Base-by-base conservation (phyloP, 2,329 filamentous ascomycete genomes). In the Neofusicoccum sp. region DNA sequence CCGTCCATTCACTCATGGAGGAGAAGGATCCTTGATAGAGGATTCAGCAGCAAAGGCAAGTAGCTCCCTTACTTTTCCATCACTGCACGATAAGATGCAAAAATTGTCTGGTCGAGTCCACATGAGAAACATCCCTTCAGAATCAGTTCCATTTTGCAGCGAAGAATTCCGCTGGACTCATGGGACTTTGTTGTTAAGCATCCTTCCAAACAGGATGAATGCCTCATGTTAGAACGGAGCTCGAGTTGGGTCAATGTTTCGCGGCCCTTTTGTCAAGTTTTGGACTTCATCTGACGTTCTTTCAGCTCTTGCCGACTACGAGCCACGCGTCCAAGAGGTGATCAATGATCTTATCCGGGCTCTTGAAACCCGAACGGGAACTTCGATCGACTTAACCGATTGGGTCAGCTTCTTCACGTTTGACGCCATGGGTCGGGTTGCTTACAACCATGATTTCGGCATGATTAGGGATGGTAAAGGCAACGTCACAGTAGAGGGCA, bases 401-500 rank as follows among this genome's bases (percentile, higher is more conserved):
- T 75, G 73, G 74, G 62, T 73, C 34, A 72, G 77, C 56, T 81
- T 75, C 65, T 76, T 81, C 63, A 76, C 77, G 54, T 79, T 83
- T 62, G 82, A 84, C 64, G 74, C 83, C 28, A 83, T 84, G 77
- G 79, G 79, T 6, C 80, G 82, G 60, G 67, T 81, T 16, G 75
- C 72, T 6, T 78, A 79, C 61, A 78, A 72, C 28, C 75, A 78
- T 58, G 71, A 75, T 41, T 79, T 81, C 67, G 70, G 71, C 31
- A 78, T 79, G 73, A 67, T 78, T 14, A 66, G 67, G 14, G 64
- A 39, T 6, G 71, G 66, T 1, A 54, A 58, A 34, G 67, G 58
- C 28, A 72, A 22, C 67, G 74, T 62, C 65, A 73, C 0, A 74
- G 78, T 49, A 64, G 71, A 47, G 68, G 65, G 3, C 43, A 50